phyloP scores from a whole-genome alignment of 73 alveolate genomes.

The Tetrahymena elliotti region DNA sequence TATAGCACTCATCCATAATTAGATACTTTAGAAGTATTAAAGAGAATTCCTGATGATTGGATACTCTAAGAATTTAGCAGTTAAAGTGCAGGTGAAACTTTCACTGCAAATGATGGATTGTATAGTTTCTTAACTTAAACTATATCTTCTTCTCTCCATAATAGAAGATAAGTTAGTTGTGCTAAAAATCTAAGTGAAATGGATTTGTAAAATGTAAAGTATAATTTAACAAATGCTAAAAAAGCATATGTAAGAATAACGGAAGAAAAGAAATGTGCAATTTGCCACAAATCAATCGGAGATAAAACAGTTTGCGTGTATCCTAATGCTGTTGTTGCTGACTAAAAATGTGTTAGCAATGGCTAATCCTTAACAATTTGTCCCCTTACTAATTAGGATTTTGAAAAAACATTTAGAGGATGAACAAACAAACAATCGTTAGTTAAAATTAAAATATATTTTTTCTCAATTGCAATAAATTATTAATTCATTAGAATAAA shows the following conservation, averaged over 20 bases:
- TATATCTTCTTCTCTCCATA: conserved; percentile 23
- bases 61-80: conserved; percentile 13
- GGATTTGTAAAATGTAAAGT: conserved; percentile 42
- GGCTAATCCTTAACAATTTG: conserved; percentile 21
- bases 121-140: neutral
- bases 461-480: too few relatives aligned
- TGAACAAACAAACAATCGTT: neutral
- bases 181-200: conserved; percentile 32
- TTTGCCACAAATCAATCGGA: conserved; percentile 34
- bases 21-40: conserved; percentile 33
- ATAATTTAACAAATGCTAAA: conserved; percentile 7
- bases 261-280: conserved; percentile 38
- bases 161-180: conserved; percentile 34
- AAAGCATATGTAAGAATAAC: conserved; percentile 34
- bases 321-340: conserved; percentile 46
- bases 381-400: conserved; percentile 27
- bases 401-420: conserved; percentile 31
- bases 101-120: conserved; percentile 11
- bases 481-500: too few relatives aligned
- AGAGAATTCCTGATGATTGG: conserved; percentile 38
- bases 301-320: conserved; percentile 38
- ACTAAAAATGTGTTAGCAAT: conserved; percentile 29
- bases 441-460: too few relatives aligned
- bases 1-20: conserved; percentile 37
- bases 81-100: conserved; percentile 14